Evolutionary conservation across 495 filamentous ascomycete genomes (phyloP), one percentile per base, ranked within the genome.

Genomic region (Aspergillus ellipticus): DNA sequence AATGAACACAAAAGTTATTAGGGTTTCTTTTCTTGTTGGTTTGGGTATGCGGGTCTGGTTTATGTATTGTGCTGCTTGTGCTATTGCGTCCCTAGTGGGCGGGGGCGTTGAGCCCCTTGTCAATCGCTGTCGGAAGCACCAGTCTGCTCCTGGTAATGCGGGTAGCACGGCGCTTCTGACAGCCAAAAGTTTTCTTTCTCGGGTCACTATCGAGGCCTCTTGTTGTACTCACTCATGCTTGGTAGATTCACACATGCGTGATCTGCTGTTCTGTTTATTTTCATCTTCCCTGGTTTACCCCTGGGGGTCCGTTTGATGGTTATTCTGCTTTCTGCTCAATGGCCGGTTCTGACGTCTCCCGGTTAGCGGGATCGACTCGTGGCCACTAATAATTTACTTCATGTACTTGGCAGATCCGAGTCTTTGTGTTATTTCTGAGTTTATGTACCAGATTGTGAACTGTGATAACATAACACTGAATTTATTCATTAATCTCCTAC

Each of bases 291-390:
- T 64, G 60, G 45, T 45, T 56, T 55, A 28, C 20, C 47, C 20
- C 46, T 60, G 54, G 43, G 42, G 51, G 56, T 28, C 56, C 66
- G 52, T 61, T 48, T 53, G 60, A 31, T 56, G 52, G 39, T 51
- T 53, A 54, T 62, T 50, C 35, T 56, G 54, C 22, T 59, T 57
- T 42, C 54, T 58, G 6, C 58, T 61, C 4, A 47, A 65, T 59
- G 65, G 78, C 74, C 76, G 75, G 75, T 80, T 80, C 79, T 80
- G 79, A 80, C 67, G 78, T 81, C 78, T 80, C 77, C 76, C 66
- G 17, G 42, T 16, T 42, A 51, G 31, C 39, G 63, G 74, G 76
- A 79, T 80, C 74, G 76, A 81, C 78, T 81, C 78, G 78, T 81
- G 78, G 78, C 77, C 62, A 58, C 22, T 66, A 47, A 60, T 56